Evolutionary conservation across 768 basidiomycete species (phyloP), one percentile per base, ranked within the genome.

Genomic region (Xerocomus potaroensis): DNA sequence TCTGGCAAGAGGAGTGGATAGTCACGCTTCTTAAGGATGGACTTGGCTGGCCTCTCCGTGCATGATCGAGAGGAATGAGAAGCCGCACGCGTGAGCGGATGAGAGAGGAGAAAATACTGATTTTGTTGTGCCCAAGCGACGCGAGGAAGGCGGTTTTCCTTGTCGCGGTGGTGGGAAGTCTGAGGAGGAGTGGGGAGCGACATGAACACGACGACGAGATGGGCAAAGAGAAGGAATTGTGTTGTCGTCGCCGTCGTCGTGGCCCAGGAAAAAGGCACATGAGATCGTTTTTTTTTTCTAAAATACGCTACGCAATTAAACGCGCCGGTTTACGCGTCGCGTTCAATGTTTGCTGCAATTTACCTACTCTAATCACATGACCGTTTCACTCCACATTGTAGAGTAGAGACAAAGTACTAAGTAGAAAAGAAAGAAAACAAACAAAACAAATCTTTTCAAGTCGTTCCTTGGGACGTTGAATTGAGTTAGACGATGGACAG

Each of bases 161-260:
- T 82, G 60, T 81, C 76, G 21, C 54, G 56, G 43, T 80, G 81
- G 8, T 81, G 81, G 6, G 75, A 70, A 5, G 83, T 76, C 45
- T 68, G 68, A 5, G 84, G 84, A 10, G 84, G 84, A 0, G 83
- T 84, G 6, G 72, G 74, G 21, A 86, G 74, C 71, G 79, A 80
- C 57, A 62, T 58, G 36, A 46, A 45, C 48, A 50, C 45, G 43
- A 42, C 50, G 57, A 50, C 50, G 47, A 56, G 18, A 26, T 35
- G 21, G 15, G 51, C 34, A 43, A 53, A 42, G 41, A 47, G 31
- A 49, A 38, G 5, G 36, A 35, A 30, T 43, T 26, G 54, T 54
- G n/a, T n/a, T n/a, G n/a, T n/a, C n/a, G n/a, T n/a, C n/a, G n/a
- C n/a, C 45, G 57, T 55, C 48, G 65, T 57, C 47, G 59, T 54